Percentiles rank a stretch among this genome's conserved stretches.
phyloP scores from a whole-genome alignment of 106 monocot species.

The Acorus gramineus region DNA sequence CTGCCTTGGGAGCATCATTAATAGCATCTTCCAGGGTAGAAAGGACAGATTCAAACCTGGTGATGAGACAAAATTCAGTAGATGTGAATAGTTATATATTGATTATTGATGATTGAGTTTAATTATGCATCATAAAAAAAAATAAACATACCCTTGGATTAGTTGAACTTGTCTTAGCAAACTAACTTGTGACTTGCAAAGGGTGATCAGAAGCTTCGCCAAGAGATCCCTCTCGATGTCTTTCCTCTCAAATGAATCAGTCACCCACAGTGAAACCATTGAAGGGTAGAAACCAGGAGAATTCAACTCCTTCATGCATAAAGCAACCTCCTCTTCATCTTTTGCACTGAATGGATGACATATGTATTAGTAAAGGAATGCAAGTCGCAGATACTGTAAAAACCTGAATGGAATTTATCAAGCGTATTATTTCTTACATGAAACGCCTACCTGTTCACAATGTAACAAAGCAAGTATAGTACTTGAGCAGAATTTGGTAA shows the following conservation, averaged over 20 bases:
- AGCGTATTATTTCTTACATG: too few species aligned
- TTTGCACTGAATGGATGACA: conserved; percentile 40
- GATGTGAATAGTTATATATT: background rate
- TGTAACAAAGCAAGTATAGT: too few species aligned
- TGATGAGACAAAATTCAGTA: background rate
- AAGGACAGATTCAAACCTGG: conserved; percentile 67
- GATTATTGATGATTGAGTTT: too few species aligned
- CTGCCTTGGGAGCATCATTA: conserved; percentile 83
- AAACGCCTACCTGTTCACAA: too few species aligned
- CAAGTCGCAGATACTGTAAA: too few species aligned
- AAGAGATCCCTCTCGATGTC: conserved; percentile 67
- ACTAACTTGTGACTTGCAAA: conserved; percentile 40
- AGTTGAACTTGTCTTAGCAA: conserved; percentile 58
- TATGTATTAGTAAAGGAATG: too few species aligned
- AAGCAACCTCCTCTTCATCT: conserved; percentile 64
- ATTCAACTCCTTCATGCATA: conserved; percentile 73
- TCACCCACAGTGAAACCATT: conserved; percentile 74
- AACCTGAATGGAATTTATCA: too few species aligned
- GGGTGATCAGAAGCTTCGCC: conserved; percentile 58
- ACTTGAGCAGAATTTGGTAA: too few species aligned
- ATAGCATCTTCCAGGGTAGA: conserved; percentile 64
- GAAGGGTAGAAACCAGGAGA: conserved; percentile 59
- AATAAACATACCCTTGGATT: conserved; percentile 46
- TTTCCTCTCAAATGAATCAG: conserved; percentile 87
- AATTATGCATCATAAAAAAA: too few species aligned